These are phyloP conservation scores for Starmera caribaea DNA, from an alignment of 805 yeast genomes.

Conservation along the genomic window DNA sequence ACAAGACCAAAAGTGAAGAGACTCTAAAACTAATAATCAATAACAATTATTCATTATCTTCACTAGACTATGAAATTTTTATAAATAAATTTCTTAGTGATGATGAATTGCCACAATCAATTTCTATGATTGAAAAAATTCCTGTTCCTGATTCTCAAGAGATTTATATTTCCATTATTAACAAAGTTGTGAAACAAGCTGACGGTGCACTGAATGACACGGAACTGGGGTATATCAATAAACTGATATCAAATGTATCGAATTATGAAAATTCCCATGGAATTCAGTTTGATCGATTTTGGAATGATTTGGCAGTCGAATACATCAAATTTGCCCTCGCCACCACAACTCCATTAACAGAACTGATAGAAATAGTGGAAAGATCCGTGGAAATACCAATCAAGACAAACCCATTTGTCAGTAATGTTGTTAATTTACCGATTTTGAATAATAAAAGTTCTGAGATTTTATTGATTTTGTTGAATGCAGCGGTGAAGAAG, in stretches of 20 bases:
- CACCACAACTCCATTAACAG: too few species aligned
- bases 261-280: too few species aligned
- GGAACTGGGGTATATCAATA: not conserved
- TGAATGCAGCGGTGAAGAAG: too few species aligned
- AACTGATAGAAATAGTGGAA: too few species aligned
- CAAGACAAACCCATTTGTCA: too few species aligned
- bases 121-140: not conserved
- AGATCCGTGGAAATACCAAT: too few species aligned
- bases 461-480: too few species aligned
- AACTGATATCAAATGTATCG: too few species aligned
- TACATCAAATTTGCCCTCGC: too few species aligned
- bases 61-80: not conserved
- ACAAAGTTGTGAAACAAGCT: not conserved
- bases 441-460: too few species aligned
- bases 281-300: not conserved
- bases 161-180: not conserved
- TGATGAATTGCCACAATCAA: not conserved
- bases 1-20: not conserved
- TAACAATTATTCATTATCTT: not conserved
- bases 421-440: too few species aligned
- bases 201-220: too few species aligned
- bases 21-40: not conserved
- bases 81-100: not conserved
- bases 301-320: not conserved
- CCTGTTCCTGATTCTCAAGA: not conserved